phyloP scores from a whole-genome alignment of 2,329 filamentous ascomycete genomes.

The Diaporthe sp. region DNA sequence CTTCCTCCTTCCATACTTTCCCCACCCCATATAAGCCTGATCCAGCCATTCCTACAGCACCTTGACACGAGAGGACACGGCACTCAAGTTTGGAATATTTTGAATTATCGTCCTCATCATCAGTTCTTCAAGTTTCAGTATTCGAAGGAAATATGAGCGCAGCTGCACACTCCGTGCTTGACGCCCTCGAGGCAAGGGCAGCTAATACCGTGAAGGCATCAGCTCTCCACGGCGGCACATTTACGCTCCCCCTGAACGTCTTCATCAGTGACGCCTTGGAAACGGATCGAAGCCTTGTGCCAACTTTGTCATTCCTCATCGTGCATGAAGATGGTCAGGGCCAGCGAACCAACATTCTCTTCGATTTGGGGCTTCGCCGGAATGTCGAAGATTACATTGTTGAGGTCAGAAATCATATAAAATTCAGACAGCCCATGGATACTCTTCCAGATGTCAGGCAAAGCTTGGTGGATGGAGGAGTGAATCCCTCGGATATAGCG shows the following conservation, averaged over 20 bases:
- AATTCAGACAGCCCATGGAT: conserved; percentile 57
- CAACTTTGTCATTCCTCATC: conserved; percentile 66
- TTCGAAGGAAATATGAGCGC: conserved; percentile 19
- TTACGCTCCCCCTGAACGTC: conserved; percentile 60
- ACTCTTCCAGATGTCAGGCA: conserved; percentile 58
- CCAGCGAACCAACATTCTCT: conserved; percentile 56
- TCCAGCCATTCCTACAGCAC: not conserved
- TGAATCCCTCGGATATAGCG: conserved; percentile 44
- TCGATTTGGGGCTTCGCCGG: conserved; percentile 66
- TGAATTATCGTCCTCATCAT: too few species aligned
- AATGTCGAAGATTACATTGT: conserved; percentile 57
- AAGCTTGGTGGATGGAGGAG: conserved; percentile 47
- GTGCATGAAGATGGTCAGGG: conserved; percentile 53
- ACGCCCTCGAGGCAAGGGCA: conserved; percentile 23
- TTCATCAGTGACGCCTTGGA: conserved; percentile 60
- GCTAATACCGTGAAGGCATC: conserved; percentile 47
- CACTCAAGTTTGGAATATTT: too few species aligned
- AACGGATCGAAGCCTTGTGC: conserved; percentile 59
- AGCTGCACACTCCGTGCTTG: conserved; percentile 10
- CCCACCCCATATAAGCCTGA: not conserved
- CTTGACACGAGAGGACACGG: not conserved
- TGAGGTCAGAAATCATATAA: conserved; percentile 58
- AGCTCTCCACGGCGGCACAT: conserved; percentile 53
- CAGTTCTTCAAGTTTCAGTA: accelerated
- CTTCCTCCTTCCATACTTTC: not conserved